Percentiles rank a stretch among this genome's conserved stretches.
phyloP scores from a whole-genome alignment of 2,329 filamentous ascomycete species.

The Aspergillus flavus region DNA sequence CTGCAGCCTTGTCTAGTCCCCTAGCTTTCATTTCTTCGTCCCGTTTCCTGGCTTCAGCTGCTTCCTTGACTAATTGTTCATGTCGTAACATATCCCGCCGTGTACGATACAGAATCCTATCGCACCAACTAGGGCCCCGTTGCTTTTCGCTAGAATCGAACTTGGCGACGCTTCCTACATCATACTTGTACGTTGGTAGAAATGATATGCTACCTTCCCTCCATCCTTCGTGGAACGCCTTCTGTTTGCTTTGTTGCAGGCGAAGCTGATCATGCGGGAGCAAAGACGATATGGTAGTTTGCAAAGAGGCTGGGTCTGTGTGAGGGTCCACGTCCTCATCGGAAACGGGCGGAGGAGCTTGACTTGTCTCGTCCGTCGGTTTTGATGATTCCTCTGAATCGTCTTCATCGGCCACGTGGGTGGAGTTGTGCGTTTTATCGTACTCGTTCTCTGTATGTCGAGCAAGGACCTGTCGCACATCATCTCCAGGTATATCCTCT shows the following conservation, averaged over 20 bases:
- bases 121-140: constrained; percentile 93
- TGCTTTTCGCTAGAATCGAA: constrained; percentile 97
- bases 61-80: constrained; percentile 64
- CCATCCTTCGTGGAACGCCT: constrained; percentile 90
- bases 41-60: constrained; percentile 66
- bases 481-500: constrained; percentile 83
- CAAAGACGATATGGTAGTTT: constrained; percentile 84
- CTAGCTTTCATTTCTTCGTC: constrained; percentile 84
- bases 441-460: constrained; percentile 82
- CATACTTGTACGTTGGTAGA: constrained; percentile 95
- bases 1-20: constrained; percentile 71
- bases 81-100: constrained; percentile 69
- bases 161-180: constrained; percentile 85
- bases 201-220: constrained; percentile 85
- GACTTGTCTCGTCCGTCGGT: constrained; percentile 4
- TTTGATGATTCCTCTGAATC: constrained; percentile 9
- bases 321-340: constrained; percentile 72
- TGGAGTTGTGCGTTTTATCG: constrained; percentile 52
- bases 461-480: constrained; percentile 81
- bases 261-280: constrained; percentile 87
- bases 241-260: constrained; percentile 72
- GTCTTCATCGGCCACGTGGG: constrained; percentile 13
- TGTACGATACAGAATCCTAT: constrained; percentile 86
- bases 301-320: constrained; percentile 80
- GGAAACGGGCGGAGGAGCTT: constrained; percentile 19